Conservation (phyloP, 805 yeast species). For the Pichia membranifaciens region DNA sequence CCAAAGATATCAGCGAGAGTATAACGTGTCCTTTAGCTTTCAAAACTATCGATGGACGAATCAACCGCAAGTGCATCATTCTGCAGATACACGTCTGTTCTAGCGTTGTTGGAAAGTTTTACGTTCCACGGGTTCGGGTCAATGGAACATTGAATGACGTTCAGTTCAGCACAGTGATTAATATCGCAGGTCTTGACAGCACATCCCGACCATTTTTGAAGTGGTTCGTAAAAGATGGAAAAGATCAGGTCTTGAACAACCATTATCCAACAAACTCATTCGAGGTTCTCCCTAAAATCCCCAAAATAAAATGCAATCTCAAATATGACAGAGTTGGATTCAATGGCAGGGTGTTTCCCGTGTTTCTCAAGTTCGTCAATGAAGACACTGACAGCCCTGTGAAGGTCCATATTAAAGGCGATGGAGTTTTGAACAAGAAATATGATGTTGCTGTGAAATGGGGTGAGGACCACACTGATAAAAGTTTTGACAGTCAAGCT, state of each 20-base stretch:
- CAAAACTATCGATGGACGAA: conserved; percentile 17
- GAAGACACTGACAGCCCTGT: conserved; percentile 23
- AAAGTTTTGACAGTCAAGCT: not conserved
- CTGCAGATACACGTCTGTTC: conserved; percentile 21
- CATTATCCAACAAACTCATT: conserved; percentile 15
- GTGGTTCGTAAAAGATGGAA: conserved; percentile 13
- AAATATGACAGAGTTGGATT: conserved; percentile 24
- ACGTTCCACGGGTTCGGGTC: conserved; percentile 18
- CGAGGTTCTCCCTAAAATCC: conserved; percentile 36
- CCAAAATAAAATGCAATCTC: conserved; percentile 28
- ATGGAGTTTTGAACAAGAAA: conserved; percentile 5
- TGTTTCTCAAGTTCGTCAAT: conserved; percentile 25
- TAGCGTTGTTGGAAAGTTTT: conserved; percentile 22
- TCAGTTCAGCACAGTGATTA: conserved; percentile 11
- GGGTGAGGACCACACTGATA: conserved; percentile 13
- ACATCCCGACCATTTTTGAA: not conserved
- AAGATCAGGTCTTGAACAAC: conserved; percentile 11
- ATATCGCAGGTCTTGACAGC: not conserved
- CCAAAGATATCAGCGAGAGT: not conserved
- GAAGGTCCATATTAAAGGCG: not conserved
- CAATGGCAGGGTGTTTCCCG: conserved; percentile 29
- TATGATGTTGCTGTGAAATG: conserved; percentile 17
- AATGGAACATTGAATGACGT: conserved; percentile 13
- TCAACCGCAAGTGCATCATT: conserved; percentile 8
- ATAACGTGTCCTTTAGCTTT: conserved; percentile 10